Evolutionary conservation across 768 basidiomycete genomes (phyloP), one percentile per base, ranked within the genome.

Genomic region (Cystobasidium onofrii): DNA sequence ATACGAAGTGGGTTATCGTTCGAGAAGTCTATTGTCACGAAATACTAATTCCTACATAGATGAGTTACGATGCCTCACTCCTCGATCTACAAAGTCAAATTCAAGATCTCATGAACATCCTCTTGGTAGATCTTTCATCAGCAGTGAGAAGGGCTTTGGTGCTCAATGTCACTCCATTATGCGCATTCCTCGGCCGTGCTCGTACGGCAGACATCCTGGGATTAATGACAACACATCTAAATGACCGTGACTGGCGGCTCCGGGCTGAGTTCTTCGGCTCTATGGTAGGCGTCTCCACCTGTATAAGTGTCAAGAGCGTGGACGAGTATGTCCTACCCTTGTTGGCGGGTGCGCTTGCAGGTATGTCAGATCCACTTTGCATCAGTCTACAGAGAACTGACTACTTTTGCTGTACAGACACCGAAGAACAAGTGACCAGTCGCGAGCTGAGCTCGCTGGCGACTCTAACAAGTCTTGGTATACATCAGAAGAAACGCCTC

Each of bases 291-390:
- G 92, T 99, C 0, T 94, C 94, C 4, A 90, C 90, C 0, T 95
- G 91, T 82, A 91, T 94, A 1, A 94, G 94, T 0, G 89, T 90
- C 34, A 84, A 89, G 73, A 94, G 91, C 76, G 80, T 98, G 77
- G 96, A 98, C 79, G 93, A 97, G 78, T 98, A 97, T 78, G 95
- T 98, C 65, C 80, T 96, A n/a, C 96, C 96, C 0, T 81, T 99
- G 73, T 93, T 98, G 91, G 87, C 92, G 2, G 94, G 97, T 77
- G 92, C 94, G 0, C 82, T 99, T 31, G 92, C 92, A 65, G 95
- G 95, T 93, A 73, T 43, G 86, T 77, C 17, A 18, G 4, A 27
- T 15, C 17, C 1, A 25, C 54, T 20, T 39, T 34, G 3, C 31
- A 23, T 0, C 18, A 1, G 34, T 9, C 27, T 18, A 34, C 34